Percentiles rank a stretch among this genome's conserved stretches.
Evolutionary conservation across 2,329 filamentous ascomycete species (phyloP).

Genomic region (Botrytis elliptica): DNA sequence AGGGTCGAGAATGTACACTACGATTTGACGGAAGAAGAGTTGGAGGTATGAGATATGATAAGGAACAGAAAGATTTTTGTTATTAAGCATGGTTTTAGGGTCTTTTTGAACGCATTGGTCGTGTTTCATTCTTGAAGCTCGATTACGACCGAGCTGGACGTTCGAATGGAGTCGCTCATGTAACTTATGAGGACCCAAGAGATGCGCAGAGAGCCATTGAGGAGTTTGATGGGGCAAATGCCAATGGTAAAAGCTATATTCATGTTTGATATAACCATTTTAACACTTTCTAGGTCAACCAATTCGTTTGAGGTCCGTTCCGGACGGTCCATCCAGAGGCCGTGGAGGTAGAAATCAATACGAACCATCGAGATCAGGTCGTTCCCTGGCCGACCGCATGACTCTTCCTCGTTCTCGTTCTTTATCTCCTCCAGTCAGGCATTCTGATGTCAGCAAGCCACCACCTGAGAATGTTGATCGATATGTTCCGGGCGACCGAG

Average conservation of each 20-base stretch:
- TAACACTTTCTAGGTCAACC: conserved; percentile 61
- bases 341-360: conserved; percentile 53
- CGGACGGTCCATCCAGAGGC: conserved; percentile 46
- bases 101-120: conserved; percentile 76
- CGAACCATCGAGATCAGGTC: conserved; percentile 54
- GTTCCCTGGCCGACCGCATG: conserved; percentile 60
- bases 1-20: conserved; percentile 91
- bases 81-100: conserved; percentile 53
- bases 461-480: conserved; percentile 39
- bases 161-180: conserved; percentile 79
- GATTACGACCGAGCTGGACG: conserved; percentile 85
- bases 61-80: neutral
- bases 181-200: conserved; percentile 70
- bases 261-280: neutral
- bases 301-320: conserved; percentile 69
- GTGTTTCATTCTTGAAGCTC: conserved; percentile 66
- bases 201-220: conserved; percentile 74
- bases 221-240: conserved; percentile 87
- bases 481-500: conserved; percentile 40
- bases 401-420: conserved; percentile 62
- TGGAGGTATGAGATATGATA: conserved; percentile 58
- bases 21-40: conserved; percentile 80
- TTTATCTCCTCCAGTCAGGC: conserved; percentile 47
- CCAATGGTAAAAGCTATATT: conserved; percentile 59
- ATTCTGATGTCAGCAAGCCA: conserved; percentile 39